These are phyloP conservation scores for Pezicula radicicola DNA, from an alignment of 2,329 filamentous ascomycete species.

Conservation along the genomic window DNA sequence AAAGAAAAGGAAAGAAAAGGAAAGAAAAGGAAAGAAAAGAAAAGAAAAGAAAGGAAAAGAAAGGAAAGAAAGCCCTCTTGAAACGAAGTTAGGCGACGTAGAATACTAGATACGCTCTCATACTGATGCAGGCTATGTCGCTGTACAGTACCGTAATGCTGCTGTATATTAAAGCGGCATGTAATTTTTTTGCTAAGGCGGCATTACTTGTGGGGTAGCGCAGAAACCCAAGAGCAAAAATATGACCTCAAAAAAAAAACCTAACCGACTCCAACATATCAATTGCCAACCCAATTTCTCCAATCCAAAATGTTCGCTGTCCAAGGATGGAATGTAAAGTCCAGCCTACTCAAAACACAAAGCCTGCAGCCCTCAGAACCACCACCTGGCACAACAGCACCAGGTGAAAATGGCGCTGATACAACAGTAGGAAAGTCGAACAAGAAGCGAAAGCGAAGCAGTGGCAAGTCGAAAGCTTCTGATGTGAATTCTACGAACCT, in stretches of 20 bases:
- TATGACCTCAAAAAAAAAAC: background rate
- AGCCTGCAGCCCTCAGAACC: slow-evolving; percentile 16
- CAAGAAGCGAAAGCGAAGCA: slow-evolving; percentile 47
- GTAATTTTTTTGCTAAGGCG: too few relatives aligned
- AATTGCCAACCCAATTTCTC: background rate
- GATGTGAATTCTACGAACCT: slow-evolving; percentile 68
- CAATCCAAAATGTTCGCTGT: slow-evolving; percentile 77
- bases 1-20: too few relatives aligned
- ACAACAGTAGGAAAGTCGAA: slow-evolving; percentile 32
- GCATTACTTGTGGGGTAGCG: too few relatives aligned
- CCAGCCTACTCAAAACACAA: slow-evolving; percentile 70
- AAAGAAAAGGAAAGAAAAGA: too few relatives aligned
- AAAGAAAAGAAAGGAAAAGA: too few relatives aligned
- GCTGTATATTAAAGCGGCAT: too few relatives aligned
- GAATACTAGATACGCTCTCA: too few relatives aligned
- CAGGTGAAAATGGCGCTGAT: slow-evolving; percentile 27
- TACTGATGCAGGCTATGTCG: background rate
- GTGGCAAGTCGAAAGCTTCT: slow-evolving; percentile 48
- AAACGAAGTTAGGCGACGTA: too few relatives aligned
- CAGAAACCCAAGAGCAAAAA: background rate
- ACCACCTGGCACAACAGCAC: slow-evolving; percentile 17
- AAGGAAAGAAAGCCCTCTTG: too few relatives aligned
- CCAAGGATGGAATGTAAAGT: slow-evolving; percentile 83
- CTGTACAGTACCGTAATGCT: background rate
- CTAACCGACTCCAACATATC: background rate